phyloP scores from a whole-genome alignment of 768 basidiomycete genomes.

The Auricularia heimuer region DNA sequence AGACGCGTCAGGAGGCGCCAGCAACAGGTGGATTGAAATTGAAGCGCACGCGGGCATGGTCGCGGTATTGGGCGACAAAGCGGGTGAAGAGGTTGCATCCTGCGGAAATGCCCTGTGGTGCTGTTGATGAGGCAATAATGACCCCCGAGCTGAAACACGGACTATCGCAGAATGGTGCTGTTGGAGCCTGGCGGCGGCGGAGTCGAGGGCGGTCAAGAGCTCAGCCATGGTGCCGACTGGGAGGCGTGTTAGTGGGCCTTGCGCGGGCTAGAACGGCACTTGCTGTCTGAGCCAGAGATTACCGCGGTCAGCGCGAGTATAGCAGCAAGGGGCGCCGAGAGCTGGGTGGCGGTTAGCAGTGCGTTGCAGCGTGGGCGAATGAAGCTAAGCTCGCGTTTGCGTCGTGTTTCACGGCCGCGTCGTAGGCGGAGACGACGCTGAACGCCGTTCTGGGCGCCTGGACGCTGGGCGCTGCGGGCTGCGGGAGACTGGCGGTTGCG shows the following conservation, averaged over 20 bases:
- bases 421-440: background rate
- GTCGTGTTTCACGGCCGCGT: background rate
- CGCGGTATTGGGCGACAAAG: constrained; percentile 76
- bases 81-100: constrained; percentile 87
- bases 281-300: constrained; percentile 71
- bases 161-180: constrained; percentile 32
- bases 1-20: background rate
- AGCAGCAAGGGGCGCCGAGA: constrained; percentile 78
- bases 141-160: background rate
- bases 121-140: constrained; percentile 65
- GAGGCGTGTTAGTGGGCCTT: background rate
- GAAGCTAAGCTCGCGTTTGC: background rate
- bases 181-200: constrained; percentile 58
- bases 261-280: constrained; percentile 12
- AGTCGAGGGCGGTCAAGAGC: constrained; percentile 73
- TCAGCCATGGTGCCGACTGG: constrained; percentile 89
- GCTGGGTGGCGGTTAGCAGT: constrained; percentile 28
- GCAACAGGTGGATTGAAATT: constrained; percentile 2
- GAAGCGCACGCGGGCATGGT: constrained; percentile 61
- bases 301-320: constrained; percentile 77
- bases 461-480: background rate
- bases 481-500: background rate
- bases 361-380: background rate
- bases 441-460: background rate
- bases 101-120: constrained; percentile 25